phyloP scores from a whole-genome alignment of 257 asterid species.

The Nemophila menziesii region DNA sequence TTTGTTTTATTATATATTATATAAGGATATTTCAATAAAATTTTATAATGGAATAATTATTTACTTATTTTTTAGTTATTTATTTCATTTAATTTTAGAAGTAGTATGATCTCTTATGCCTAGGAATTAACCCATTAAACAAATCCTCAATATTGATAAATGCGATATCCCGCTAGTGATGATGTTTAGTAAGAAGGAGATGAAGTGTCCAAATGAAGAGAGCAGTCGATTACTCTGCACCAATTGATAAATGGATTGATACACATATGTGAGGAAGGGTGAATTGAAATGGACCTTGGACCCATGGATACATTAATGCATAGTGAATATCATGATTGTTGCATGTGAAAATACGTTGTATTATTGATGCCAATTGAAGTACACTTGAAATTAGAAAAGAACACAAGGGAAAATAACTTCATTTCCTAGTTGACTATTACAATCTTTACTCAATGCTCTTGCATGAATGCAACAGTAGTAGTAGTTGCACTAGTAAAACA shows the following conservation, averaged over 20 bases:
- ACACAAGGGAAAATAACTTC: slow-evolving; percentile 9
- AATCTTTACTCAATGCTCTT: slow-evolving; percentile 15
- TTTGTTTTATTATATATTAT: too few species aligned
- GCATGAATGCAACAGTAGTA: neutral
- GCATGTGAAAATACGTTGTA: slow-evolving; percentile 30
- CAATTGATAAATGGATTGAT: slow-evolving; percentile 7
- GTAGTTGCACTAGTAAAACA: slow-evolving; percentile 39
- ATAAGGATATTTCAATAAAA: too few species aligned
- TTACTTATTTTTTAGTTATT: too few species aligned
- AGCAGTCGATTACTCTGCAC: slow-evolving; percentile 5
- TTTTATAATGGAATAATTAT: too few species aligned
- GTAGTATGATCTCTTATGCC: too few species aligned
- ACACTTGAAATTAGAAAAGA: slow-evolving; percentile 20
- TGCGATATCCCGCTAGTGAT: too few species aligned
- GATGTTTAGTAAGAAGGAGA: too few species aligned
- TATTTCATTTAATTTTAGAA: too few species aligned
- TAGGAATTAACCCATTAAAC: too few species aligned
- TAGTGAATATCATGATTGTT: slow-evolving; percentile 22
- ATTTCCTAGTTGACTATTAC: slow-evolving; percentile 34
- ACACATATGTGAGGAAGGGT: neutral
- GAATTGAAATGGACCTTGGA: neutral
- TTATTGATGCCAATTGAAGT: slow-evolving; percentile 9
- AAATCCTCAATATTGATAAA: too few species aligned
- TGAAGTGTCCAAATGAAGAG: neutral
- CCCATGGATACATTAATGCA: slow-evolving; percentile 24